Base-by-base conservation (phyloP, 139 green algal genomes). In the Tetraselmis striata region DNA sequence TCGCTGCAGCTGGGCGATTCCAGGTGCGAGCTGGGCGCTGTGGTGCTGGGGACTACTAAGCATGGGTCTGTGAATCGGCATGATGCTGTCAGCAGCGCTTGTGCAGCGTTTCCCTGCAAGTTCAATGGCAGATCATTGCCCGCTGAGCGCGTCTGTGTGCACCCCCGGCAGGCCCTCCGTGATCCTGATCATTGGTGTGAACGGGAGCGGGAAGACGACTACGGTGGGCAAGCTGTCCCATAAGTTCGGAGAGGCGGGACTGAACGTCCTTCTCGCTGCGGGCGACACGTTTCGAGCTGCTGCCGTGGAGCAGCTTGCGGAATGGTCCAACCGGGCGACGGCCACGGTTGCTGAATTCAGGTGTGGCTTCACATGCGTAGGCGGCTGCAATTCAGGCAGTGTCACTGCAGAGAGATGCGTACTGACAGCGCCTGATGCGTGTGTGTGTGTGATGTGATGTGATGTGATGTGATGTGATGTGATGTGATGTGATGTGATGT, bases 211-310 rank as follows among this genome's bases (percentile, higher is more conserved):
- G 59, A 99, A 99, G 85, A 99, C 96, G 1, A 99, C 96, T 29
- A 98, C 94, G 24, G 94, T 99, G 32, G 96, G 95, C 78, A 98
- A 98, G 89, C 85, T 98, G 59, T 91, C 95, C 1, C 80, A 93
- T 84, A 92, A 92, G 78, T 91, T 97, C 31, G 75, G 59, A n/a
- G 78, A 84, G 1, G 87, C 93, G 75, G 94, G 91, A 28, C 22
- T 78, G 27, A 80, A 93, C 86, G 94, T 98, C 31, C 87, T 97
- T 82, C 88, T 99, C 32, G 96, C 90, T 5, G 91, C 95, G 0
- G 97, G 96, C 22, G 97, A 99, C 90, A 99, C 97, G 23, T 99
- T 98, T 91, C 84, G 96, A 2, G 96, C 96, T 2, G 96, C 96
- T 11, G 96, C 96, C 2, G 88, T 82, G 2, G 96, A 99, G 92